Conservation (phyloP, 352 stramenopile genomes). For the Globisporangium acanthophoron region DNA sequence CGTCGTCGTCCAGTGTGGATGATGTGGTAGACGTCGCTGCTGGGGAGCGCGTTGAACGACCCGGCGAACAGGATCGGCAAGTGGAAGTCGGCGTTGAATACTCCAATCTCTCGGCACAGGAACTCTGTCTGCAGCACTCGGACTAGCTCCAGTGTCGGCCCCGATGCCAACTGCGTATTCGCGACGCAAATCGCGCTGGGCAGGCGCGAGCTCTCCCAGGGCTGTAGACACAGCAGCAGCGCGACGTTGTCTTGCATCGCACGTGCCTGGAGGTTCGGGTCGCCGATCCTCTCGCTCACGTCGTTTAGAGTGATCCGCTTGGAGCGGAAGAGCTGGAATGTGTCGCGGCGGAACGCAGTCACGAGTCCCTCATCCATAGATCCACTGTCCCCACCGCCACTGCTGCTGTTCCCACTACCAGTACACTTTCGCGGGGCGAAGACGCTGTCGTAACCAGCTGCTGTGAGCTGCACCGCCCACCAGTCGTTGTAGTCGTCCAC, state of each 20-base stretch:
- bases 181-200: constrained; percentile 66
- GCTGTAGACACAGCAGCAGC: constrained; percentile 69
- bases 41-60: constrained; percentile 76
- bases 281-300: constrained; percentile 28
- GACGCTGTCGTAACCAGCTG: constrained; percentile 78
- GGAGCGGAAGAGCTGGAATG: constrained; percentile 78
- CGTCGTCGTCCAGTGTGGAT: constrained; percentile 53
- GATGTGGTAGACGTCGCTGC: constrained; percentile 78
- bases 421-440: constrained; percentile 31
- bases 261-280: constrained; percentile 41
- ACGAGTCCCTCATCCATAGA: constrained; percentile 64
- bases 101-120: constrained; percentile 53
- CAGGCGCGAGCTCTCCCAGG: constrained; percentile 66
- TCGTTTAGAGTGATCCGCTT: constrained; percentile 57
- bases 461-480: constrained; percentile 62
- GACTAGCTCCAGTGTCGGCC: constrained; percentile 40
- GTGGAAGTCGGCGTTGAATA: constrained; percentile 83
- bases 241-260: constrained; percentile 65
- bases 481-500: constrained; percentile 87
- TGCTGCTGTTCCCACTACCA: background rate
- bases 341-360: constrained; percentile 65
- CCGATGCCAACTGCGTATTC: constrained; percentile 41
- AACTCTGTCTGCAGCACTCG: constrained; percentile 66
- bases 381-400: background rate
- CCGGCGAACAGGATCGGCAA: constrained; percentile 75